Evolutionary conservation across 495 filamentous ascomycete species (phyloP).

Genomic region (Sphaerosporella brunnea): DNA sequence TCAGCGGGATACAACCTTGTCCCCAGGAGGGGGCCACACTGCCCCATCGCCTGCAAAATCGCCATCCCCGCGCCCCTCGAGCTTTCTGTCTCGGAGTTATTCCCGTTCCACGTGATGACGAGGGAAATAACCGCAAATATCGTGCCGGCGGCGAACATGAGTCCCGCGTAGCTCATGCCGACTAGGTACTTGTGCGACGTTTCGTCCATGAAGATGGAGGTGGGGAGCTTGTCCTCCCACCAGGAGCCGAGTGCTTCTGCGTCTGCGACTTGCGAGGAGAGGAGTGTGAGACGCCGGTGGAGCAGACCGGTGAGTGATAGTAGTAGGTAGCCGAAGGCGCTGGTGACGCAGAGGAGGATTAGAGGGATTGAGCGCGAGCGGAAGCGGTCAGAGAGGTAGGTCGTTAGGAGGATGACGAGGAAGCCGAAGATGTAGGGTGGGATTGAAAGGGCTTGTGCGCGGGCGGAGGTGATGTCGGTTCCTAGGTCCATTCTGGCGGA

Average conservation of each 20-base stretch:
- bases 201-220: not conserved
- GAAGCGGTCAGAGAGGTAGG: constrained; percentile 54
- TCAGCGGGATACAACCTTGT: constrained; percentile 46
- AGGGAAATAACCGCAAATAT: constrained; percentile 53
- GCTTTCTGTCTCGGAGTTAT: constrained; percentile 57
- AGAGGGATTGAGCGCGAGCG: constrained; percentile 56
- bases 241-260: constrained; percentile 13
- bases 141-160: constrained; percentile 52
- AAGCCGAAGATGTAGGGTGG: constrained; percentile 70
- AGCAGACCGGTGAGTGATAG: constrained; percentile 36
- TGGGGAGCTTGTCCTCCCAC: constrained; percentile 7
- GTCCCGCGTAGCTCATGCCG: constrained; percentile 45
- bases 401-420: constrained; percentile 44
- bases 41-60: constrained; percentile 51
- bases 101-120: constrained; percentile 57
- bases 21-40: constrained; percentile 54
- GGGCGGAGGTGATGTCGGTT: constrained; percentile 32
- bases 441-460: constrained; percentile 64
- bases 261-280: constrained; percentile 11
- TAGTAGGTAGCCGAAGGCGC: constrained; percentile 54
- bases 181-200: constrained; percentile 21
- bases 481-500: constrained; percentile 44
- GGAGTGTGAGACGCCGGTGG: constrained; percentile 22
- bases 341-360: constrained; percentile 42
- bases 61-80: constrained; percentile 53